These are phyloP conservation scores for Trypanosoma avium DNA, from an alignment of 208 protist genomes.

Conservation along the genomic window DNA sequence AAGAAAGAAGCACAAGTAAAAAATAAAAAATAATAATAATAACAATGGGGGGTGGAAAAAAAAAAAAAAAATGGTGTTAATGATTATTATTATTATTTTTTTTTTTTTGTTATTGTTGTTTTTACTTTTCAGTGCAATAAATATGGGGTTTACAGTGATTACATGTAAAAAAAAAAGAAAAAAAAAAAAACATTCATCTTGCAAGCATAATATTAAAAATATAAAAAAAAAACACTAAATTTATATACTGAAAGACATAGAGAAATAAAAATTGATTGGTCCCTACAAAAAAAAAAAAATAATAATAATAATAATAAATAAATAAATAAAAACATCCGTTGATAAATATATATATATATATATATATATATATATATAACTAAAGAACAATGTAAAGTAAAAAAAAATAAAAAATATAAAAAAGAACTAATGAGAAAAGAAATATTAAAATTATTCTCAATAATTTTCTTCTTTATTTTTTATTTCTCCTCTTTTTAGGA, in stretches of 20 bases:
- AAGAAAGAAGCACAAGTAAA: not conserved
- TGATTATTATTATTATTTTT: too few species aligned
- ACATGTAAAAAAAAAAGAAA: not conserved
- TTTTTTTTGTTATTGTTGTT: too few species aligned
- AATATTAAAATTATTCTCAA: not conserved
- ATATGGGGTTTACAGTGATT: too few species aligned
- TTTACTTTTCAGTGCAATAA: too few species aligned
- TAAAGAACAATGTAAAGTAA: not conserved
- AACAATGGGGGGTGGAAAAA: slow-evolving; percentile 7
- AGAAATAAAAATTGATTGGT: not conserved
- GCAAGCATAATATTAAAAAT: not conserved
- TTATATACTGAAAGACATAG: not conserved
- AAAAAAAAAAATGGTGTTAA: slow-evolving; percentile 8
- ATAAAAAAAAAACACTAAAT: not conserved
- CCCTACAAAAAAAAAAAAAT: not conserved
- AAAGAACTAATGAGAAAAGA: not conserved
- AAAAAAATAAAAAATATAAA: not conserved
- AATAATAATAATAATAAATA: slow-evolving; percentile 3
- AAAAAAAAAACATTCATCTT: not conserved
- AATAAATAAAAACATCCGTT: not conserved
- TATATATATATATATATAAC: slow-evolving; percentile 1
- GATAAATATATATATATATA: slow-evolving; percentile 1
- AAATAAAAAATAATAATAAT: slow-evolving; percentile 12
- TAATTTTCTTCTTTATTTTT: too few species aligned
- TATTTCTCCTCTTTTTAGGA: too few species aligned